phyloP scores from a whole-genome alignment of 208 protist species.

The Acanthamoeba castellanii region DNA sequence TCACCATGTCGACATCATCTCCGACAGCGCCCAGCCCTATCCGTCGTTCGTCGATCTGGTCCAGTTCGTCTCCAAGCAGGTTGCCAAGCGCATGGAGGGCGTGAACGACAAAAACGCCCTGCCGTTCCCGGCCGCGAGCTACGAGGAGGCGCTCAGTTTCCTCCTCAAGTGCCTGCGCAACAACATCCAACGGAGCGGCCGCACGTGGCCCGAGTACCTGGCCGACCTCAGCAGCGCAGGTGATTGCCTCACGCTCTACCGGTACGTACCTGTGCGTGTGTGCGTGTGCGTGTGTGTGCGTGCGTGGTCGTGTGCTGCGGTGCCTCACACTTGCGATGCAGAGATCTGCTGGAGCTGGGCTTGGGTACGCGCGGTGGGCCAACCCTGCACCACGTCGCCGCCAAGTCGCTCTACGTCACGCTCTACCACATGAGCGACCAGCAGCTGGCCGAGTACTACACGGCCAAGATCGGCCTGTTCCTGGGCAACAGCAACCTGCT shows the following conservation, averaged over 20 bases:
- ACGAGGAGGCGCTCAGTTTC: slow-evolving; percentile 62
- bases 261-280: background rate
- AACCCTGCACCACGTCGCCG: slow-evolving; percentile 50
- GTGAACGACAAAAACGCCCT: slow-evolving; percentile 59
- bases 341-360: slow-evolving; percentile 43
- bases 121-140: slow-evolving; percentile 36
- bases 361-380: slow-evolving; percentile 39
- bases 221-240: background rate
- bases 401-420: slow-evolving; percentile 45
- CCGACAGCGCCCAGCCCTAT: slow-evolving; percentile 57
- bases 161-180: slow-evolving; percentile 59
- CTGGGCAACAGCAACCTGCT: slow-evolving; percentile 41
- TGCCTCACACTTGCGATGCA: background rate
- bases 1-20: slow-evolving; percentile 56
- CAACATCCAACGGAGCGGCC: slow-evolving; percentile 16
- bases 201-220: slow-evolving; percentile 15
- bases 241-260: background rate
- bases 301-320: background rate
- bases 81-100: background rate
- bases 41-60: slow-evolving; percentile 63
- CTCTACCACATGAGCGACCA: slow-evolving; percentile 69
- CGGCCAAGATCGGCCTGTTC: slow-evolving; percentile 45
- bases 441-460: slow-evolving; percentile 26
- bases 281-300: background rate
- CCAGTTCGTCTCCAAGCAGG: slow-evolving; percentile 18